phyloP scores from a whole-genome alignment of 345 rosid species.

The Camelina laxa region DNA sequence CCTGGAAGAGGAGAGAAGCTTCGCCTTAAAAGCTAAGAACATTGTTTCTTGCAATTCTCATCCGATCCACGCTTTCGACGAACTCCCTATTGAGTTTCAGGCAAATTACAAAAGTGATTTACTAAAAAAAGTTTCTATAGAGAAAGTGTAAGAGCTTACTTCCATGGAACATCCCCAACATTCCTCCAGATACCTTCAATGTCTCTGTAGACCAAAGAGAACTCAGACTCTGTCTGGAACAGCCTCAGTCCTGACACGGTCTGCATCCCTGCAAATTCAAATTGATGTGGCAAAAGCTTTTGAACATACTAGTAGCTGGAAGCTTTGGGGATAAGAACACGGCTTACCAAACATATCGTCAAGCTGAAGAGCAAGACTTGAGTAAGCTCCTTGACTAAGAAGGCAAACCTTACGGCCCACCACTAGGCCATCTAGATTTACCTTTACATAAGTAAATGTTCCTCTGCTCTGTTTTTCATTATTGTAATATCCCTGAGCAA shows the following conservation, averaged over 20 bases:
- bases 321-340: conserved; percentile 15
- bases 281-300: conserved; percentile 3
- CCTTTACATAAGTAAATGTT: conserved; percentile 64
- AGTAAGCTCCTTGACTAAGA: conserved; percentile 54
- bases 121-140: neutral
- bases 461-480: conserved; percentile 64
- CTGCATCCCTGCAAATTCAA: conserved; percentile 52
- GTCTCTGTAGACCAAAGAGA: conserved; percentile 64
- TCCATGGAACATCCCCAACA: conserved; percentile 76
- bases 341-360: conserved; percentile 76
- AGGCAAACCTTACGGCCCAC: conserved; percentile 82
- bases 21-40: conserved; percentile 31
- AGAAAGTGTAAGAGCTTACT: conserved; percentile 46
- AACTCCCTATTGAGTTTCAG: conserved; percentile 55
- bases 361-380: conserved; percentile 64
- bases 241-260: conserved; percentile 56
- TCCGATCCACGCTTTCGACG: conserved; percentile 58
- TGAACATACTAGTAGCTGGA: conserved; percentile 21
- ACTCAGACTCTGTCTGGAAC: conserved; percentile 58
- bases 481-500: conserved; percentile 33
- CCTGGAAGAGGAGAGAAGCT: neutral
- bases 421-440: conserved; percentile 74
- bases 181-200: conserved; percentile 63
- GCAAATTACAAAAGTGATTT: conserved; percentile 1
- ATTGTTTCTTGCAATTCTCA: conserved; percentile 55